Percentiles rank a stretch among this genome's conserved stretches.
Evolutionary conservation across 2,329 filamentous ascomycete species (phyloP).

Genomic region (Bipolaris sorokiniana): DNA sequence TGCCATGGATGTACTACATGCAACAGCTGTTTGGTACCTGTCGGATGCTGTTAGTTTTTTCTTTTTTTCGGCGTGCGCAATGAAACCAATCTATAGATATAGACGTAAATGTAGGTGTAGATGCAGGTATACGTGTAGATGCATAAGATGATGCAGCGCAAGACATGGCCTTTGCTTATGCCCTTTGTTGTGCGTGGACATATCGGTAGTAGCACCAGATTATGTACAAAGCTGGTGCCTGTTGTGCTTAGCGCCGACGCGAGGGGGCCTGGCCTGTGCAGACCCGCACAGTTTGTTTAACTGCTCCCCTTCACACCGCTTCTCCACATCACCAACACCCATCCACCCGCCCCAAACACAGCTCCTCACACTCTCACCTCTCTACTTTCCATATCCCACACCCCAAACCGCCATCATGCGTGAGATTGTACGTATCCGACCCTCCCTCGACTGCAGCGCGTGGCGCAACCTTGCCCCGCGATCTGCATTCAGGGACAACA

Average conservation of each 20-base stretch:
- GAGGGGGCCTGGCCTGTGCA: slow-evolving; percentile 18
- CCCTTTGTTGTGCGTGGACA: slow-evolving; percentile 4
- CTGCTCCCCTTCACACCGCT: slow-evolving; percentile 38
- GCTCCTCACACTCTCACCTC: slow-evolving; percentile 41
- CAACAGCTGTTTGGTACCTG: no score
- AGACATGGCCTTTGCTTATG: neutral
- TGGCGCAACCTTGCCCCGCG: slow-evolving; percentile 53
- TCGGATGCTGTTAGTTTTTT: no score
- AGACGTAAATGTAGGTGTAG: no score
- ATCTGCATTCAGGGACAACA: slow-evolving; percentile 45
- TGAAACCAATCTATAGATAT: no score
- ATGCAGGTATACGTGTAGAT: no score
- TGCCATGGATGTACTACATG: no score
- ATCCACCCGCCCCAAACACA: slow-evolving; percentile 35
- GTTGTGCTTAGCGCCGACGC: slow-evolving; percentile 23
- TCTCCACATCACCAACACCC: slow-evolving; percentile 42
- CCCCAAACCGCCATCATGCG: slow-evolving; percentile 61
- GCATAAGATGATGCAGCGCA: no score
- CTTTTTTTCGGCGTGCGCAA: no score
- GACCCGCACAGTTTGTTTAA: slow-evolving; percentile 34
- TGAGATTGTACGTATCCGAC: slow-evolving; percentile 67
- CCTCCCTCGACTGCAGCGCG: slow-evolving; percentile 45
- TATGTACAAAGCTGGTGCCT: slow-evolving; percentile 21
- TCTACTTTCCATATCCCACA: slow-evolving; percentile 29
- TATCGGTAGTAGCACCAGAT: neutral